phyloP scores from a whole-genome alignment of 1,284 basidiomycete species.

The Ceratobasidium papillatum region DNA sequence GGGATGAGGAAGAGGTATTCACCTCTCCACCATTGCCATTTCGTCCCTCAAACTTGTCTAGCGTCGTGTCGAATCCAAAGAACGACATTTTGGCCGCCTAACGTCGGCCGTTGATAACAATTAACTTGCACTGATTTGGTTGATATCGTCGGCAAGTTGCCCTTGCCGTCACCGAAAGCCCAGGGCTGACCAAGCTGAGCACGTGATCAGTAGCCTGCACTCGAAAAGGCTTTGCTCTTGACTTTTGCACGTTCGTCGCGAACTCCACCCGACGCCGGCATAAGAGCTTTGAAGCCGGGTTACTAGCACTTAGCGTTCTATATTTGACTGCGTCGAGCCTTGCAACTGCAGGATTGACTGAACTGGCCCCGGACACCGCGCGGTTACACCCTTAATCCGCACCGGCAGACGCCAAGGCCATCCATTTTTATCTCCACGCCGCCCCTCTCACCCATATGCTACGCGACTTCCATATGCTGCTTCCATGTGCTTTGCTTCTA shows the following conservation, averaged over 20 bases:
- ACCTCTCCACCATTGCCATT: slow-evolving; percentile 61
- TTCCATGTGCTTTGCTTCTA: slow-evolving; percentile 4
- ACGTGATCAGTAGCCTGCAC: background rate
- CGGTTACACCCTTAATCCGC: background rate
- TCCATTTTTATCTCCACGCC: background rate
- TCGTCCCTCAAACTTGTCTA: slow-evolving; percentile 67
- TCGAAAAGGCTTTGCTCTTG: background rate
- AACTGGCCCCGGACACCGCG: background rate
- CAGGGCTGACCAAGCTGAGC: background rate
- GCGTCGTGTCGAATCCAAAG: slow-evolving; percentile 74
- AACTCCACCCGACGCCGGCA: background rate
- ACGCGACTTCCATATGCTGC: background rate
- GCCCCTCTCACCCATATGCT: slow-evolving; percentile 4
- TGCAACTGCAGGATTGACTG: background rate
- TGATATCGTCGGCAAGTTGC: slow-evolving; percentile 20
- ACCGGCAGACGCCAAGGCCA: background rate
- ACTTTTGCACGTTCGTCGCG: background rate
- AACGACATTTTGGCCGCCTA: slow-evolving; percentile 64
- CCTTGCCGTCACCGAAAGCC: background rate
- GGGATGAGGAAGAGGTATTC: slow-evolving; percentile 62
- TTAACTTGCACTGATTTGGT: slow-evolving; percentile 7
- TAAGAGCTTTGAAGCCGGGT: background rate
- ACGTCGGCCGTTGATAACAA: background rate
- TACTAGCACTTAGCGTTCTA: background rate
- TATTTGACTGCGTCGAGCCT: background rate